phyloP scores from a whole-genome alignment of 768 basidiomycete genomes.

The Kwoniella europaea region DNA sequence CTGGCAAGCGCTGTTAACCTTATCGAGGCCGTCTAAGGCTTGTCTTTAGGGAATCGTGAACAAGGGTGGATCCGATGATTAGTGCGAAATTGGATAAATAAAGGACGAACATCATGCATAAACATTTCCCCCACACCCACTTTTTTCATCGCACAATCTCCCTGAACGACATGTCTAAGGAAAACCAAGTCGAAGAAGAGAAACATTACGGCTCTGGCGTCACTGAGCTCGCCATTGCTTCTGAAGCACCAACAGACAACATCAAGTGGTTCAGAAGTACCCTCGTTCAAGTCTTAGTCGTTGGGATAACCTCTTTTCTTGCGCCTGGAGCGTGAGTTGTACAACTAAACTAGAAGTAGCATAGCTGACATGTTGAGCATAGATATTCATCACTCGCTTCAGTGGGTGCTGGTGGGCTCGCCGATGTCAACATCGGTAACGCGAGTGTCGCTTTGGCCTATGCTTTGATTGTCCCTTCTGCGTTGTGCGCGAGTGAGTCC shows the following conservation, averaged over 20 bases:
- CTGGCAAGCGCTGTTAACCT: neutral
- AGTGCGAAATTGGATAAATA: no score
- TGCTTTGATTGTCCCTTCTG: constrained; percentile 21
- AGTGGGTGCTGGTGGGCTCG: constrained; percentile 24
- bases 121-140: no score
- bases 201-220: constrained; percentile 2
- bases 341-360: no score
- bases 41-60: no score
- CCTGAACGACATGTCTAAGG: constrained; percentile 2
- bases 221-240: neutral
- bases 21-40: no score
- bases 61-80: no score
- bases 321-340: constrained; percentile 19
- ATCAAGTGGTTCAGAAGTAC: constrained; percentile 22
- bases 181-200: neutral
- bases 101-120: no score
- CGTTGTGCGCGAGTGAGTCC: constrained; percentile 5
- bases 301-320: constrained; percentile 18
- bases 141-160: no score
- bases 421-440: constrained; percentile 19
- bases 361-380: no score
- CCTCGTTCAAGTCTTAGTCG: constrained; percentile 13
- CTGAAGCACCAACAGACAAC: neutral
- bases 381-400: constrained; percentile 19
- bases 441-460: constrained; percentile 19